A percentile compares a stretch with the other conserved stretches of the same genome.
Conservation (phyloP, 345 rosid species). For the Lepidium africanum region DNA sequence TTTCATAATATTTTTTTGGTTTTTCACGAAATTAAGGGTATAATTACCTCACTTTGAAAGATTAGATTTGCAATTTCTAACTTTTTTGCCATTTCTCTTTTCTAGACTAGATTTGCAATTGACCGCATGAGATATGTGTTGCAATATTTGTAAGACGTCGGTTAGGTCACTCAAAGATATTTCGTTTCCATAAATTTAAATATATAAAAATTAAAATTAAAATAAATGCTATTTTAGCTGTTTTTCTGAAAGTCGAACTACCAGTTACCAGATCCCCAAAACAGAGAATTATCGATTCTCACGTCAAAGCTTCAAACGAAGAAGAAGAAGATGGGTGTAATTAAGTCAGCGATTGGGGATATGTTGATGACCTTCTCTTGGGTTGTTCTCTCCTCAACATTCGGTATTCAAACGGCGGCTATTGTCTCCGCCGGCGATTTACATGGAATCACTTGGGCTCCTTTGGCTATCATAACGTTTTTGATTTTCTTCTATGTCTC, state of each 20-base stretch:
- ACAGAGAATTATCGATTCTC: not conserved
- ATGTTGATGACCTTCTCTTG: slow-evolving; percentile 61
- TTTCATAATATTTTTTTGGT: no score
- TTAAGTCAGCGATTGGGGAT: slow-evolving; percentile 70
- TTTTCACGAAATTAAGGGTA: no score
- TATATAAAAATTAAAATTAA: no score
- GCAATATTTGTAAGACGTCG: no score
- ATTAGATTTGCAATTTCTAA: no score
- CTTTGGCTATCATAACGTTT: slow-evolving; percentile 42
- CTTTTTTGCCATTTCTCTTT: no score
- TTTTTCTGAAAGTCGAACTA: not conserved
- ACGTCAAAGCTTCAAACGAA: not conserved
- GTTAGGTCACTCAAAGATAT: no score
- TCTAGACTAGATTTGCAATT: no score
- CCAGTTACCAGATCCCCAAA: slow-evolving; percentile 10
- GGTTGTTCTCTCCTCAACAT: slow-evolving; percentile 62
- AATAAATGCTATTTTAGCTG: not conserved
- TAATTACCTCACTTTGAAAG: no score
- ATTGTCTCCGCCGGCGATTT: slow-evolving; percentile 45
- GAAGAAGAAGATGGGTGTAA: slow-evolving; percentile 41
- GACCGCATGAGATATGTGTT: no score
- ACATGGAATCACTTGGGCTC: slow-evolving; percentile 40
- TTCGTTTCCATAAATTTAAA: no score
- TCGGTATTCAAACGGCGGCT: slow-evolving; percentile 50
- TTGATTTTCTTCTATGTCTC: slow-evolving; percentile 63